Evolutionary conservation across 139 green algal species (phyloP), one percentile per base, ranked within the genome.

Genomic region (Tetraselmis chui): DNA sequence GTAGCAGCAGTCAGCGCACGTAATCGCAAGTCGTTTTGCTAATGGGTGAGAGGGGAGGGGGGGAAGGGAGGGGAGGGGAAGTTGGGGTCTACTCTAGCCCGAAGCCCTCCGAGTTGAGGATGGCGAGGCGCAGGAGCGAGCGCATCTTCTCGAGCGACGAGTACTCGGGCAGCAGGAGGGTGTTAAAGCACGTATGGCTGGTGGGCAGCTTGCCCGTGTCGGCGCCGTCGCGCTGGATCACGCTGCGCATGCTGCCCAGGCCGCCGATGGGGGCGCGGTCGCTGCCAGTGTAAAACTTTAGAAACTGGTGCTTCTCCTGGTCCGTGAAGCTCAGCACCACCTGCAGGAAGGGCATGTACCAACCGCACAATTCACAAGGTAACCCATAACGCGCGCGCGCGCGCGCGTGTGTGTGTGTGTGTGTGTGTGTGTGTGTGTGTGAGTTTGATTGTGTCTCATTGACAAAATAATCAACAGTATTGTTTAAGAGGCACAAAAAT

Each of bases 271-370:
- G 95, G 0, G 93, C 85, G 27, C 88, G 82, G 84, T 94, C 91
- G 25, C 28, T 89, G 75, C 95, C 95, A 25, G 94, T 97, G 90
- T 98, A 97, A 86, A 98, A 98, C 86, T 97, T 97, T 31, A 98
- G 89, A 85, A 98, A 97, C 30, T 88, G 82, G 59, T 90, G 88
- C 80, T 92, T 90, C 85, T 95, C 91, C 45, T 94, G 87, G 23
- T 78, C 75, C 79, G n/a, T 86, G 29, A 84, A 86, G 75, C 30
- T 26, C 22, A 58, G 32, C 29, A 83, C 30, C 27, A 80, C 18
- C n/a, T n/a, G n/a, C n/a, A n/a, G n/a, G n/a, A n/a, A n/a, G n/a
- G n/a, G n/a, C n/a, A n/a, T n/a, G n/a, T n/a, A n/a, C n/a, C n/a
- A n/a, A n/a, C n/a, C n/a, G n/a, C n/a, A n/a, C n/a, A n/a, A n/a